phyloP scores from a whole-genome alignment of 352 stramenopile genomes.

The Nannochloropsis limnetica region DNA sequence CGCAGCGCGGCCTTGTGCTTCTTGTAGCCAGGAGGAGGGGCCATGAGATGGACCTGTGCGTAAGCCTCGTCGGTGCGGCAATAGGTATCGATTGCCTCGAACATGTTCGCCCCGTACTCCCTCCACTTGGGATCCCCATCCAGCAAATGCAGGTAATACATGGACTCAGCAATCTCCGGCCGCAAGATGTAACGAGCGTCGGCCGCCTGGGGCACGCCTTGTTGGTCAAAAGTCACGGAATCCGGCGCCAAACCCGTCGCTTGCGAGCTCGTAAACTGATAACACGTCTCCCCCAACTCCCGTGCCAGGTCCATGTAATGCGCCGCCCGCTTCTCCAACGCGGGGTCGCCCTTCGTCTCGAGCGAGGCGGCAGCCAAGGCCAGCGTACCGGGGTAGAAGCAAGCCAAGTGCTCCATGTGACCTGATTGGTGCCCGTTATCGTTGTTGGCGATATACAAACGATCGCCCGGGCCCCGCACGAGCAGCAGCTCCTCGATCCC shows the following conservation, averaged over 20 bases:
- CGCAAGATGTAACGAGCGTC: constrained; percentile 79
- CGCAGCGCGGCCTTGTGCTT: constrained; percentile 52
- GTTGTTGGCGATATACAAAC: constrained; percentile 37
- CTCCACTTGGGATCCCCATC: constrained; percentile 85
- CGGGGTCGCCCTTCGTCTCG: constrained; percentile 51
- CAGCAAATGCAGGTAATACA: constrained; percentile 88
- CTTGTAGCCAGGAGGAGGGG: constrained; percentile 50
- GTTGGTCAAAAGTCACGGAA: constrained; percentile 68
- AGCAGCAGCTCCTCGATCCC: constrained; percentile 77
- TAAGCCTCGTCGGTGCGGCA: constrained; percentile 77
- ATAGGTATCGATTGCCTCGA: constrained; percentile 78
- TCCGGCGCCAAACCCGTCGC: constrained; percentile 83
- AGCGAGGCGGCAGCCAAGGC: constrained; percentile 77
- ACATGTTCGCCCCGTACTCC: constrained; percentile 89
- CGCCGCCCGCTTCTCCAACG: constrained; percentile 58
- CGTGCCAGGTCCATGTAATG: constrained; percentile 68
- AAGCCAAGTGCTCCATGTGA: constrained; percentile 91
- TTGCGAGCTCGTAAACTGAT: constrained; percentile 82
- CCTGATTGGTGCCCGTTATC: constrained; percentile 42
- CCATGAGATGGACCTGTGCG: constrained; percentile 62
- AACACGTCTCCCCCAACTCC: constrained; percentile 78
- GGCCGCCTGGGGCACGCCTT: constrained; percentile 55
- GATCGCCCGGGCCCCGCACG: constrained; percentile 13
- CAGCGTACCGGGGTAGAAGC: constrained; percentile 83
- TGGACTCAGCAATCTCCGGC: constrained; percentile 85